These are phyloP conservation scores for Tolypocladium album DNA, from an alignment of 2,329 filamentous ascomycete species.

Conservation along the genomic window DNA sequence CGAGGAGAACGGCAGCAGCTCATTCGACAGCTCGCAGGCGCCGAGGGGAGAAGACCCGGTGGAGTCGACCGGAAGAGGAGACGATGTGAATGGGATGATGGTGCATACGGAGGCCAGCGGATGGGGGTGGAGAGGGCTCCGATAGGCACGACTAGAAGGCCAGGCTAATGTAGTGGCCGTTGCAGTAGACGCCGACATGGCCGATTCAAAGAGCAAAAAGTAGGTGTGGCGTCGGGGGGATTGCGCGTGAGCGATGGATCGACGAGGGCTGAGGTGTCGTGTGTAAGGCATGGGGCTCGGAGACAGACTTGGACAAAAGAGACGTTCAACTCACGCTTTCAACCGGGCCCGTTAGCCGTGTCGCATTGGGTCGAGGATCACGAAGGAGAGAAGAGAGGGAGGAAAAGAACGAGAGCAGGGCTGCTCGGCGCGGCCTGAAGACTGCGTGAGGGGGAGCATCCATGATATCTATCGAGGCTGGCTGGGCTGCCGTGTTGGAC, in stretches of 20 bases:
- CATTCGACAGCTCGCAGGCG: conserved; percentile 25
- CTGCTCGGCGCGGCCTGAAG: background rate
- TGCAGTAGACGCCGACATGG: background rate
- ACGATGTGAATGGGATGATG: conserved; percentile 9
- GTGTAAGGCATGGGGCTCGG: background rate
- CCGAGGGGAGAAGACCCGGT: conserved; percentile 20
- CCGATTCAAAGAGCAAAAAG: background rate
- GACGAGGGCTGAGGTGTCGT: background rate
- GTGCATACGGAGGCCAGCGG: conserved; percentile 1
- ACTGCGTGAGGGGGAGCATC: background rate
- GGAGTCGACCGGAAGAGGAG: conserved; percentile 14
- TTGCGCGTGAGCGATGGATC: background rate
- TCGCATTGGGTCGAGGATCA: background rate
- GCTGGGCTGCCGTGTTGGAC: background rate
- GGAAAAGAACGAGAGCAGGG: background rate
- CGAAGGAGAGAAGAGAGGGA: background rate
- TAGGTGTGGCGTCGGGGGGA: background rate
- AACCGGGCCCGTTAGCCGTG: background rate
- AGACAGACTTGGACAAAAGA: background rate
- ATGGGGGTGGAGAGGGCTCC: background rate
- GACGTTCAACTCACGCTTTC: background rate
- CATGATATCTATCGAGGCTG: background rate
- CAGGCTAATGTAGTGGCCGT: background rate
- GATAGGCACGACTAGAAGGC: background rate
- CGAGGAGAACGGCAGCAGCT: conserved; percentile 14